Evolutionary conservation across 2,329 filamentous ascomycete genomes (phyloP).

Genomic region (Hypoxylon sp.): DNA sequence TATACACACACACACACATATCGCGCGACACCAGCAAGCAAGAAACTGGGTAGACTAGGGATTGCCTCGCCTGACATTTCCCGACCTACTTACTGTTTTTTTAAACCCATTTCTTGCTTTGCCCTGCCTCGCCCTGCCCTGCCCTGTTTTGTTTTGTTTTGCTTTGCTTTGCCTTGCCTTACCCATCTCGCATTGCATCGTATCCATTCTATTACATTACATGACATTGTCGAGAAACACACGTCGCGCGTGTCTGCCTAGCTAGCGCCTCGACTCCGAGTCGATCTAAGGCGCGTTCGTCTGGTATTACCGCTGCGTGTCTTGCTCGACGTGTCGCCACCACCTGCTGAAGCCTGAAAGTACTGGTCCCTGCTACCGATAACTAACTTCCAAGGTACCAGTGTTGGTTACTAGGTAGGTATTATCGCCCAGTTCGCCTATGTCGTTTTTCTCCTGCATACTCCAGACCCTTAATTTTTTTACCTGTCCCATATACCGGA

Average conservation of each 20-base stretch:
- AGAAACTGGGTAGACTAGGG: too few species aligned
- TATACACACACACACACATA: slow-evolving; percentile 10
- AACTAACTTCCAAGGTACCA: neutral
- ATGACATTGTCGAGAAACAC: slow-evolving; percentile 12
- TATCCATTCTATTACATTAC: slow-evolving; percentile 10
- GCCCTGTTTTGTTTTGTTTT: too few species aligned
- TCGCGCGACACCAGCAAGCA: slow-evolving; percentile 34
- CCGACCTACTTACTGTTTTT: too few species aligned
- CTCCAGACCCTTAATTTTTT: too few species aligned
- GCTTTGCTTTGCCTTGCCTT: slow-evolving; percentile 22
- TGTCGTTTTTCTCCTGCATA: slow-evolving; percentile 32
- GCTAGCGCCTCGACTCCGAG: slow-evolving; percentile 17
- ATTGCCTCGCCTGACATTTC: neutral
- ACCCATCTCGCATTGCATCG: slow-evolving; percentile 6
- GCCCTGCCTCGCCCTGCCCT: too few species aligned
- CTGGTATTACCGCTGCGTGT: slow-evolving; percentile 10
- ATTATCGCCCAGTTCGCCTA: slow-evolving; percentile 23
- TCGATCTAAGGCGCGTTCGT: neutral
- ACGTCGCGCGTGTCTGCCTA: slow-evolving; percentile 15
- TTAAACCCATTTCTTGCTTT: too few species aligned
- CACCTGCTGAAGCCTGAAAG: too few species aligned
- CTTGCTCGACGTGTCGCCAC: slow-evolving; percentile 7
- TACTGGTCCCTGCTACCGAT: slow-evolving; percentile 8
- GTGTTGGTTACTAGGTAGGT: slow-evolving; percentile 7
- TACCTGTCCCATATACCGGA: slow-evolving; percentile 21